phyloP scores from a whole-genome alignment of 148 eudicot genomes.

The Heliamphora exappendiculata region DNA sequence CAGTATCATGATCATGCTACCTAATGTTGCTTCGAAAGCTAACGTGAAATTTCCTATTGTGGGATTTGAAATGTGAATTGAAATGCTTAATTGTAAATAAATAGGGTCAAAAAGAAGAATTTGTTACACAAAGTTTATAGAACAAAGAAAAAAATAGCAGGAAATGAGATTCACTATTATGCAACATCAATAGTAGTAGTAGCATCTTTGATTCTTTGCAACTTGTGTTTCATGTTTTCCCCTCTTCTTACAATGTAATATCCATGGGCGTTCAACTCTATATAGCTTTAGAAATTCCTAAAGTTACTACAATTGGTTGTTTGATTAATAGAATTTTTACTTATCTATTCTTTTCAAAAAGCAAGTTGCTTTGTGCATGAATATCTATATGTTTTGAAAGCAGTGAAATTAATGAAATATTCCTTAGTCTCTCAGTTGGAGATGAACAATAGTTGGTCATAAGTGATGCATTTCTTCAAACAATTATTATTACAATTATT shows the following conservation, averaged over 20 bases:
- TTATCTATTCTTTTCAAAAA: background rate
- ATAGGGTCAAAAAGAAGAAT: background rate
- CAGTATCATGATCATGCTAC: too few species aligned
- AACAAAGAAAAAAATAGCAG: background rate
- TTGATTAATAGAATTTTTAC: background rate
- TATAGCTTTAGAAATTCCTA: background rate
- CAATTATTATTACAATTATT: too few species aligned
- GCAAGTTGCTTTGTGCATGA: background rate
- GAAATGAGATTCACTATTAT: background rate
- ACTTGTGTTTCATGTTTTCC: background rate
- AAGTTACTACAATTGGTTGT: background rate
- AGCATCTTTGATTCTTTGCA: background rate
- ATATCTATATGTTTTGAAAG: background rate
- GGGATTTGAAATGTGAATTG: too few species aligned
- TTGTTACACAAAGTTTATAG: background rate
- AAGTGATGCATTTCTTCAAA: too few species aligned
- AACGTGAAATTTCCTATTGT: constrained; percentile 35
- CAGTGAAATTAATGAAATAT: background rate
- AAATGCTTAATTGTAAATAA: background rate
- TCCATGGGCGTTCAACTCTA: background rate
- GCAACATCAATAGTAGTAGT: background rate
- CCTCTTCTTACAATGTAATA: background rate
- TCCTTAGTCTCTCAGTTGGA: background rate
- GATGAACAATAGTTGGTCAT: background rate
- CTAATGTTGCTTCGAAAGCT: too few species aligned